These are phyloP conservation scores for Noccaea caerulescens DNA, from an alignment of 345 rosid genomes.

Conservation along the genomic window DNA sequence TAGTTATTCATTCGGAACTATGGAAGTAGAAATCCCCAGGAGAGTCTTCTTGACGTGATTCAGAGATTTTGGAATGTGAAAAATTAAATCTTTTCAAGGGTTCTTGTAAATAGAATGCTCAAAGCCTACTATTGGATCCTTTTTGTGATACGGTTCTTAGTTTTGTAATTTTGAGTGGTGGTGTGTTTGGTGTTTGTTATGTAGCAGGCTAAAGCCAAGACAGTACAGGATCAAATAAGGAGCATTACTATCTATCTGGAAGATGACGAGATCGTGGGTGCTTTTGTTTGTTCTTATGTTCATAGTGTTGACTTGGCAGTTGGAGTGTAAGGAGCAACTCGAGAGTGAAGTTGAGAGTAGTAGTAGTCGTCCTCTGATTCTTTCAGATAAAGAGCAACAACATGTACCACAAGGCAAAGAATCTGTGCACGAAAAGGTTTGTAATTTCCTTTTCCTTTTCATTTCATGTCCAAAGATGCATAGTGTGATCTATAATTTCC, in stretches of 20 bases:
- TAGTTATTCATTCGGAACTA: not conserved
- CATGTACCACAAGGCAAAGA: conserved; percentile 52
- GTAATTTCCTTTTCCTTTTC: not conserved
- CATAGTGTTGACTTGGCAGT: conserved; percentile 67
- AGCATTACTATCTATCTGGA: conserved; percentile 16
- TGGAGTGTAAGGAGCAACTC: conserved; percentile 79
- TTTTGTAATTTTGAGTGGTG: not conserved
- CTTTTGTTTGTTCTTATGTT: conserved; percentile 65
- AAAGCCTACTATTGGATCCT: not conserved
- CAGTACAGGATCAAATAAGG: conserved; percentile 2
- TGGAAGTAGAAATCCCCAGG: conserved; percentile 1
- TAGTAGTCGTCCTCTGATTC: conserved; percentile 28
- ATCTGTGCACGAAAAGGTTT: conserved; percentile 70
- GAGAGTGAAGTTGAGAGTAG: conserved; percentile 57
- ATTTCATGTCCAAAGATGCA: not conserved
- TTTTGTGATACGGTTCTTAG: not conserved
- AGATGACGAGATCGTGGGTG: conserved; percentile 75
- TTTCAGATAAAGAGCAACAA: conserved; percentile 48
- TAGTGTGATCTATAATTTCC: conserved; percentile 12
- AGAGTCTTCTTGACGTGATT: not conserved
- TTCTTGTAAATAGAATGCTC: not conserved
- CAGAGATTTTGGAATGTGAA: conserved; percentile 1
- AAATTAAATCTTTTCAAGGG: not conserved
- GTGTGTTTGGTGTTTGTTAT: conserved; percentile 23
- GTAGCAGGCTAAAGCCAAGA: conserved; percentile 38